Evolutionary conservation across 371 early-diverging fungal genomes (phyloP).

Genomic region (Furculomyces boomerangus): DNA sequence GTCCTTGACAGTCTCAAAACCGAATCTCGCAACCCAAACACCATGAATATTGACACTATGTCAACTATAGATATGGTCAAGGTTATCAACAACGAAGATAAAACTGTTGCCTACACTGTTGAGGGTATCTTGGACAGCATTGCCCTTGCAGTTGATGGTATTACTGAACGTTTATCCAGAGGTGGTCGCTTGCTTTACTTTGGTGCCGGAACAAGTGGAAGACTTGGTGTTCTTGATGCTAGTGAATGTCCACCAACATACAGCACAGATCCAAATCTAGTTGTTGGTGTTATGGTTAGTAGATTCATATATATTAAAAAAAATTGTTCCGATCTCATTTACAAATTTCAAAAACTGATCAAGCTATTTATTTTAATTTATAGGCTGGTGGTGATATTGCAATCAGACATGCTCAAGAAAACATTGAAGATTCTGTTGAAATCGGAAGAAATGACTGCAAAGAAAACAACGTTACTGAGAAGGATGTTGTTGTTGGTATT

Average conservation of each 20-base stretch:
- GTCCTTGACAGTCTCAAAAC: neutral
- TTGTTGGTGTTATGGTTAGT: conserved; percentile 2
- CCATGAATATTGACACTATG: conserved; percentile 1
- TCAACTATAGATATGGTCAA: conserved; percentile 1
- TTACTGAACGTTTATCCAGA: neutral
- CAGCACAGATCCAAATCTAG: conserved; percentile 3
- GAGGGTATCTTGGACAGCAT: neutral
- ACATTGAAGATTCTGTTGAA: neutral
- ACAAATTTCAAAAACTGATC: neutral
- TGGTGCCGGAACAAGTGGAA: conserved; percentile 5
- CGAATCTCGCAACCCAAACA: conserved; percentile 1
- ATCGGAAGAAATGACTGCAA: neutral
- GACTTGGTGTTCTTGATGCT: conserved; percentile 3
- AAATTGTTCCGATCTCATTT: too few species aligned
- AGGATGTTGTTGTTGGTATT: conserved; percentile 1
- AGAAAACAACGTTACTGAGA: neutral
- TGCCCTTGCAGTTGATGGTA: neutral
- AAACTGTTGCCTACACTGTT: conserved; percentile 1
- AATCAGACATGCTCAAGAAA: conserved; percentile 2
- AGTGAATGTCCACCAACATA: conserved; percentile 4
- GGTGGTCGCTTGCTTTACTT: conserved; percentile 1
- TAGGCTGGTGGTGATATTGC: conserved; percentile 3
- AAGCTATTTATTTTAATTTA: neutral
- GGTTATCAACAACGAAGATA: conserved; percentile 2
- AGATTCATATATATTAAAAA: too few species aligned